A percentile compares a stretch with the other conserved stretches of the same genome.
These are phyloP conservation scores for Barnettozyma vustinii DNA, from an alignment of 805 yeast species.

Conservation along the genomic window DNA sequence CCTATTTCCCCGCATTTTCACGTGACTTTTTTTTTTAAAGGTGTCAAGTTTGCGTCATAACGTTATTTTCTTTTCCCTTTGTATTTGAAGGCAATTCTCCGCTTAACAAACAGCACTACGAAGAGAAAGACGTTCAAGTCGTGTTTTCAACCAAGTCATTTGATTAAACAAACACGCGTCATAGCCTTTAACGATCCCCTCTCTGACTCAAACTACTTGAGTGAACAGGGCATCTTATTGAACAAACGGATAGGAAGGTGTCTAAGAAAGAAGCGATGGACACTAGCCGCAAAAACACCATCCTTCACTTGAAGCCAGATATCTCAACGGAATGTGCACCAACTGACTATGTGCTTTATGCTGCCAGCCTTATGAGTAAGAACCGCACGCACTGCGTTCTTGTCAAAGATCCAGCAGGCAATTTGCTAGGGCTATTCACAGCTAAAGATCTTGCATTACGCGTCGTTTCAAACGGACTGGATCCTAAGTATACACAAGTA, in stretches of 20 bases:
- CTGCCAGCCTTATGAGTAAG: conserved; percentile 34
- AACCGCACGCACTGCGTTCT: conserved; percentile 37
- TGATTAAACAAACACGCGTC: not conserved
- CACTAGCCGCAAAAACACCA: conserved; percentile 9
- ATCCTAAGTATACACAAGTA: conserved; percentile 26
- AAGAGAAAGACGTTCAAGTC: not conserved
- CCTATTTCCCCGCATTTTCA: not conserved
- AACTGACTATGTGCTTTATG: conserved; percentile 27
- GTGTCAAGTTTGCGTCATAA: not conserved
- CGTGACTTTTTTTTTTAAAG: not conserved
- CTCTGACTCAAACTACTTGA: not conserved
- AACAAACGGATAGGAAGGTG: not conserved
- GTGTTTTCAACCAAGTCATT: not conserved
- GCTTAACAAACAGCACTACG: not conserved
- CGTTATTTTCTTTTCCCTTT: not conserved
- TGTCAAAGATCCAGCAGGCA: conserved; percentile 25
- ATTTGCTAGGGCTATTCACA: conserved; percentile 37
- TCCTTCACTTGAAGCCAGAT: conserved; percentile 29
- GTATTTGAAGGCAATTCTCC: conserved; percentile 1
- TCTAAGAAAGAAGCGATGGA: conserved; percentile 1
- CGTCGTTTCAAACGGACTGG: conserved; percentile 30
- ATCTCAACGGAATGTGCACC: conserved; percentile 32
- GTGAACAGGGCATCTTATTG: not conserved
- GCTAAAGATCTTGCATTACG: conserved; percentile 43
- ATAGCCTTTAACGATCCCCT: not conserved